Evolutionary conservation across 257 asterid species (phyloP), one percentile per base, ranked within the genome.

Genomic region (Salvia rosmarinus): DNA sequence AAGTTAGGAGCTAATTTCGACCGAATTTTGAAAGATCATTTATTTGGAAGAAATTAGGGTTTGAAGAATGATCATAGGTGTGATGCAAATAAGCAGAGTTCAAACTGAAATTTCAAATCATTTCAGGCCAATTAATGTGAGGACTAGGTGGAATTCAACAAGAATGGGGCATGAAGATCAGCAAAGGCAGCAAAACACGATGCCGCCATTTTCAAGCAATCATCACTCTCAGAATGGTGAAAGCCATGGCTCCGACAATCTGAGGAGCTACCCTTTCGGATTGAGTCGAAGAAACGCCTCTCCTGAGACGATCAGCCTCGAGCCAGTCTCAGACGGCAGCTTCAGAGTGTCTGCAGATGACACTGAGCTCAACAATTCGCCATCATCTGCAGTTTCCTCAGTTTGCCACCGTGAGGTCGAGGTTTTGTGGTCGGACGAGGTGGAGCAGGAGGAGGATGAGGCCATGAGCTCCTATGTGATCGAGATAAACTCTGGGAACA

Each of bases 401-500:
- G 80, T 88, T 71, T 81, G 83, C 70, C 85, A 76, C 40, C n/a
- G 50, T 13, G 73, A 55, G 54, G 59, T 67, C 25, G 78, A 78
- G 57, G 35, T 66, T 49, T 17, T 19, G 65, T 57, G 58, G 46
- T 79, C 74, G 54, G 81, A 73, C 5, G 69, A 14, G 28, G 71
- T 55, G 9, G 89, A 83, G 56, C 70, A 70, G 30, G 86, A 82
- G 0, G 90, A 87, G 39, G 88, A 88, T 75, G 96, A 90, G 47
- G 87, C 43, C 9, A 82, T 80, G 87, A 85, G 90, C 71, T 88
- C 96, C 16, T 88, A 85, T 80, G 94, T 90, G 25, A 90, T 88
- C 49, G 91, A 90, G 82, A 85, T 90, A 76, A 85, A 72, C 58
- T 76, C 86, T 8, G 86, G 74, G 20, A 50, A 68, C 56, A 82